phyloP scores from a whole-genome alignment of 2,329 filamentous ascomycete species.

The Chrysoporthe cubensis region DNA sequence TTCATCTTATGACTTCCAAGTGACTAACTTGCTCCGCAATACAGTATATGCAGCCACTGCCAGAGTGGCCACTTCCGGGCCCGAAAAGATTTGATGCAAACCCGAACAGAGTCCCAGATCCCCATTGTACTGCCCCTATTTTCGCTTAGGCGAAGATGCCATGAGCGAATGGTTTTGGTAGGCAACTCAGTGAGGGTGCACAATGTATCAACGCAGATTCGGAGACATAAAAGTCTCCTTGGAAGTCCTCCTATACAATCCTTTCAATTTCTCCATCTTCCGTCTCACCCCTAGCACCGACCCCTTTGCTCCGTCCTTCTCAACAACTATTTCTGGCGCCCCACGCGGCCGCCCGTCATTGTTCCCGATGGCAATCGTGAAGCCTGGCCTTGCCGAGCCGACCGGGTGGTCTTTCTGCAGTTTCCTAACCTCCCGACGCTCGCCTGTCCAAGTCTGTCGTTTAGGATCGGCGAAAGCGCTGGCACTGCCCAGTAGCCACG shows the following conservation, averaged over 20 bases:
- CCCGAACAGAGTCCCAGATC: too few relatives aligned
- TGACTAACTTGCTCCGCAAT: too few relatives aligned
- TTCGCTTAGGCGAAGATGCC: background rate
- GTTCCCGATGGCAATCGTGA: conserved; percentile 19
- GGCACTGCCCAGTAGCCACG: conserved; percentile 21
- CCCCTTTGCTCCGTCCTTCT: conserved; percentile 9
- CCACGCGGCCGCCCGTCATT: background rate
- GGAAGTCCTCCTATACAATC: conserved; percentile 20
- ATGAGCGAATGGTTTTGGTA: background rate
- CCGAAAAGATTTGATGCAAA: too few relatives aligned
- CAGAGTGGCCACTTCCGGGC: too few relatives aligned
- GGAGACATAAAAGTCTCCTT: background rate
- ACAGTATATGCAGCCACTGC: too few relatives aligned
- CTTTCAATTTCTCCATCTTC: conserved; percentile 26
- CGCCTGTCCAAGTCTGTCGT: conserved; percentile 24
- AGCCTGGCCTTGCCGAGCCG: conserved; percentile 24
- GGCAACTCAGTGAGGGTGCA: background rate
- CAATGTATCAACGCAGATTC: background rate
- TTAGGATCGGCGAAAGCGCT: conserved; percentile 16
- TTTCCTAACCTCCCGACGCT: conserved; percentile 27
- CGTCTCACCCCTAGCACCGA: conserved; percentile 26
- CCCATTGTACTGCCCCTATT: too few relatives aligned
- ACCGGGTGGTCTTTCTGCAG: conserved; percentile 28
- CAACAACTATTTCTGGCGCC: background rate
- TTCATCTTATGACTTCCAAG: too few relatives aligned